phyloP scores from a whole-genome alignment of 176 grass and related monocot species.

The Otatea glauca region DNA sequence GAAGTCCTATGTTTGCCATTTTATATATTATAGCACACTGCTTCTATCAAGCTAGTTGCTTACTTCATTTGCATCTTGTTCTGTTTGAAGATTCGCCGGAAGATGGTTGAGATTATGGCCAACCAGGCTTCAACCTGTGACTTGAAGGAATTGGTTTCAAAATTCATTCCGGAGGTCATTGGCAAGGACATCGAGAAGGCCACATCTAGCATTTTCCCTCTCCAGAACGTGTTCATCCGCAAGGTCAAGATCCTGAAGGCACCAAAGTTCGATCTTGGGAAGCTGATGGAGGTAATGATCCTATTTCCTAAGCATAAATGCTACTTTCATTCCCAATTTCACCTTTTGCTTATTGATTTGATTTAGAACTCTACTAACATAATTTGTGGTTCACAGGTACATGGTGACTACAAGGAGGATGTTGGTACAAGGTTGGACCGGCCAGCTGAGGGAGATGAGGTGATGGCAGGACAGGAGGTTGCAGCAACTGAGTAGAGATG shows the following conservation, averaged over 20 bases:
- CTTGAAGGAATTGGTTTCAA: conserved; percentile 74
- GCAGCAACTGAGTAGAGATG: conserved; percentile 50
- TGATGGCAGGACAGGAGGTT: conserved; percentile 57
- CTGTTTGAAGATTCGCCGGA: conserved; percentile 60
- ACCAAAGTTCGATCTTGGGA: conserved; percentile 88
- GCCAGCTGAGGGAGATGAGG: conserved; percentile 61
- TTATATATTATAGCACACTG: not conserved
- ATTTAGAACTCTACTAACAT: not conserved
- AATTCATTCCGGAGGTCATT: conserved; percentile 84
- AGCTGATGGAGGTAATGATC: conserved; percentile 79
- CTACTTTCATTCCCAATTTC: not conserved
- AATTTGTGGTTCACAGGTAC: conserved; percentile 49
- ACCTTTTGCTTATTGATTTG: not conserved
- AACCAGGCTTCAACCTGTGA: conserved; percentile 74
- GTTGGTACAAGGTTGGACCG: conserved; percentile 65
- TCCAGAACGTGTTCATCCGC: conserved; percentile 84
- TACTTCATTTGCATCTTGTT: not conserved
- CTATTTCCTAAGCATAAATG: not conserved
- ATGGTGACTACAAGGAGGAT: conserved; percentile 91
- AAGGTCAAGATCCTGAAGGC: conserved; percentile 91
- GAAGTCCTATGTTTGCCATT: not conserved
- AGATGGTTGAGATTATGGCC: conserved; percentile 83
- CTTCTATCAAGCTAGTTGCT: not conserved
- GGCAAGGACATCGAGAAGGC: conserved; percentile 89
- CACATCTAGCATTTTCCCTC: conserved; percentile 68